Percentiles rank a stretch among this genome's conserved stretches.
Evolutionary conservation across 2,329 filamentous ascomycete species (phyloP).

Genomic region (Penicillium nordicum): DNA sequence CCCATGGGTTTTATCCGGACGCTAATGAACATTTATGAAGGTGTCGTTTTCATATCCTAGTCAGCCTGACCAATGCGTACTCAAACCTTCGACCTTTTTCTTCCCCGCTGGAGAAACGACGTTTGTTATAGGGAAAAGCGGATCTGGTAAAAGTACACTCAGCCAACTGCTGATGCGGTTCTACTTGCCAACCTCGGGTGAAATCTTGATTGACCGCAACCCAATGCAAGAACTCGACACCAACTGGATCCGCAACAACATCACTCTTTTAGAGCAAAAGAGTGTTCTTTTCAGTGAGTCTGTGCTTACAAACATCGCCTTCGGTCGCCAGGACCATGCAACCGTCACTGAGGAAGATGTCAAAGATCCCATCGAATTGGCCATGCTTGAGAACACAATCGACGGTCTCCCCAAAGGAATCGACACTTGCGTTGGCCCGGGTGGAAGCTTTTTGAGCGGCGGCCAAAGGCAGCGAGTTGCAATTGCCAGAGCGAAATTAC

Average conservation of each 20-base stretch:
- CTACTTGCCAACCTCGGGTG: slow-evolving; percentile 64
- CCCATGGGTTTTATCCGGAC: background rate
- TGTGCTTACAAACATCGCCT: slow-evolving; percentile 71
- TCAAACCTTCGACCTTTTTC: slow-evolving; percentile 62
- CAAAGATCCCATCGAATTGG: slow-evolving; percentile 60
- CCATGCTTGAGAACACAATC: slow-evolving; percentile 67
- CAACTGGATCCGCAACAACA: slow-evolving; percentile 70
- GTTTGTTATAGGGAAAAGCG: slow-evolving; percentile 81
- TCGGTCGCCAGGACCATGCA: slow-evolving; percentile 58
- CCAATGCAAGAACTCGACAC: slow-evolving; percentile 61
- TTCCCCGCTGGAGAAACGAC: slow-evolving; percentile 71
- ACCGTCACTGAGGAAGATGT: slow-evolving; percentile 56
- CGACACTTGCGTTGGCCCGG: slow-evolving; percentile 66
- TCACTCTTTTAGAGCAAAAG: slow-evolving; percentile 79
- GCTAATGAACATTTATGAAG: slow-evolving; percentile 42
- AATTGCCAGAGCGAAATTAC: slow-evolving; percentile 71
- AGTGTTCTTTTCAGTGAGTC: slow-evolving; percentile 79
- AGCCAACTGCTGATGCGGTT: slow-evolving; percentile 75
- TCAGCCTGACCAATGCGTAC: slow-evolving; percentile 57
- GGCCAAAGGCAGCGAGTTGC: slow-evolving; percentile 81
- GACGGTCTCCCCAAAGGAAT: slow-evolving; percentile 64
- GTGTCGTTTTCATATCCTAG: slow-evolving; percentile 80
- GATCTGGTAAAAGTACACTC: slow-evolving; percentile 88
- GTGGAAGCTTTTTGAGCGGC: slow-evolving; percentile 72
- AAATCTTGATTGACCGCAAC: slow-evolving; percentile 65